Conservation (phyloP, 2,329 filamentous ascomycete species). For the Botrytis deweyae region DNA sequence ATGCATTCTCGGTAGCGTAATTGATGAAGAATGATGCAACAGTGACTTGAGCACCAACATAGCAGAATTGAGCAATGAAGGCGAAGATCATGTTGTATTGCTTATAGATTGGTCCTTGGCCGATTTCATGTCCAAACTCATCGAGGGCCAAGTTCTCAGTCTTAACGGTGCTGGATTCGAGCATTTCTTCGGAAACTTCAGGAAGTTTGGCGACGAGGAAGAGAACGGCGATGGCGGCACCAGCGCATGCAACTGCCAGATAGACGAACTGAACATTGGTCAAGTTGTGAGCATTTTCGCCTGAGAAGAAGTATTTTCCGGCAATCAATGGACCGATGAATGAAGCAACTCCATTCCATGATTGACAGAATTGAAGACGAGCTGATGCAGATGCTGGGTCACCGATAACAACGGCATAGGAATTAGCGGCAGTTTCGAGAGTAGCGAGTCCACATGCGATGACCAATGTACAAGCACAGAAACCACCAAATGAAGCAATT, state of each 20-base stretch:
- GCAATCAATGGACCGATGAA: conserved; percentile 74
- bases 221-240: conserved; percentile 64
- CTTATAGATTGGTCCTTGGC: conserved; percentile 59
- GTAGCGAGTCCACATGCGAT: conserved; percentile 75
- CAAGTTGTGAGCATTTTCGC: conserved; percentile 61
- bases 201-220: conserved; percentile 66
- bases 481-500: conserved; percentile 70
- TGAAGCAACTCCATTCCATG: conserved; percentile 70
- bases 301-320: conserved; percentile 68
- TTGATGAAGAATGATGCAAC: conserved; percentile 72
- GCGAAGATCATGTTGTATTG: conserved; percentile 77
- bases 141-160: conserved; percentile 47
- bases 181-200: conserved; percentile 53
- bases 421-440: conserved; percentile 77
- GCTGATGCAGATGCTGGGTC: conserved; percentile 71
- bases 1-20: conserved; percentile 61
- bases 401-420: conserved; percentile 69
- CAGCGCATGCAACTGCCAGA: conserved; percentile 73
- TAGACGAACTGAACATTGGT: conserved; percentile 82
- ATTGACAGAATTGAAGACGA: conserved; percentile 72
- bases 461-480: conserved; percentile 70
- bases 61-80: conserved; percentile 74
- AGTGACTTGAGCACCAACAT: conserved; percentile 69
- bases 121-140: conserved; percentile 51
- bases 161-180: conserved; percentile 38